Evolutionary conservation across 1,284 basidiomycete species (phyloP).

Genomic region (Rhodotorula mucilaginosa): DNA sequence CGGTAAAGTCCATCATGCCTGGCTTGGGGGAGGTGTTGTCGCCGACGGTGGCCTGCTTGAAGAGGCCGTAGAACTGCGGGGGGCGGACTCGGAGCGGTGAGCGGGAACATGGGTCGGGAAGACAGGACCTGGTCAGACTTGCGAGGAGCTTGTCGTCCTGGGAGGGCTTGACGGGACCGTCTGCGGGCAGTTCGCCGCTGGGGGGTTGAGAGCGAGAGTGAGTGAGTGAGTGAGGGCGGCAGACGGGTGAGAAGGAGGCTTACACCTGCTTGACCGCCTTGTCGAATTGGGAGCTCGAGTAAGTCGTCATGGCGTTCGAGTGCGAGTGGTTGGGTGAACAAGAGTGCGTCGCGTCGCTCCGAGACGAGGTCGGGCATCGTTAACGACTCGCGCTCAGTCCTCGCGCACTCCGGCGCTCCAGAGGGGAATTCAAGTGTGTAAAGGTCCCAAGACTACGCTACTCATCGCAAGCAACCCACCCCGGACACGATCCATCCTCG

Average conservation of each 20-base stretch:
- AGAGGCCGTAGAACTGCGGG: constrained; percentile 81
- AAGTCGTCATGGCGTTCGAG: constrained; percentile 54
- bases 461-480: no score
- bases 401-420: no score
- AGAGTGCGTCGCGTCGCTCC: no score
- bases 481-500: no score
- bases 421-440: no score
- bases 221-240: neutral
- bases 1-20: constrained; percentile 72
- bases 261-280: constrained; percentile 69
- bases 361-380: no score
- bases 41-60: constrained; percentile 85
- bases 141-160: constrained; percentile 71
- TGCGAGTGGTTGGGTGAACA: neutral
- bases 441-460: no score
- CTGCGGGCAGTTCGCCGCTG: constrained; percentile 62
- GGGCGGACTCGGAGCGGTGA: neutral
- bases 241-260: constrained; percentile 45
- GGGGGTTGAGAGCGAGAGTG: neutral
- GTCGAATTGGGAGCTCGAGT: constrained; percentile 64
- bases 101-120: neutral
- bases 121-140: constrained; percentile 34
- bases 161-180: constrained; percentile 73
- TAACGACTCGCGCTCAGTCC: no score
- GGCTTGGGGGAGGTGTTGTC: constrained; percentile 65